phyloP scores from a whole-genome alignment of 2,329 filamentous ascomycete species.

The Lomentospora prolificans region DNA sequence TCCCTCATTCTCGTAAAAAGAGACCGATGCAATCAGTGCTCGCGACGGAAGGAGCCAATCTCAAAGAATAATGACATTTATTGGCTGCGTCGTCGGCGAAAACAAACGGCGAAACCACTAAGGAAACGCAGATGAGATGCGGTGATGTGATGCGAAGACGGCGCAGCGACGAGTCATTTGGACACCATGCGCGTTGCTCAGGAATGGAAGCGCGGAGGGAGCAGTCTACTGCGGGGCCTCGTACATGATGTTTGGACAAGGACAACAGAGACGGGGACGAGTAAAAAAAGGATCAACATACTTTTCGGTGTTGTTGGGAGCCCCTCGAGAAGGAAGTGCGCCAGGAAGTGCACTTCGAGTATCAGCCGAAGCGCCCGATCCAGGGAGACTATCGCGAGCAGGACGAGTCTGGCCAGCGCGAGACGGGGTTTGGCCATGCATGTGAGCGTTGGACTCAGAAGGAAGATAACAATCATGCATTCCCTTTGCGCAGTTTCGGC shows the following conservation, averaged over 20 bases:
- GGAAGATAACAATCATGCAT: conserved; percentile 55
- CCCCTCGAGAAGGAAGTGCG: conserved; percentile 21
- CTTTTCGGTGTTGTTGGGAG: conserved; percentile 45
- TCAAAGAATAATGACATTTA: neutral
- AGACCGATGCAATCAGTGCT: neutral
- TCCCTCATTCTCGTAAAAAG: neutral
- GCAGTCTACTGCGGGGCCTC: too few relatives aligned
- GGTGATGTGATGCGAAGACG: neutral
- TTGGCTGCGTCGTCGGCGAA: neutral
- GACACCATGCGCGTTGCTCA: neutral
- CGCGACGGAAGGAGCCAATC: neutral
- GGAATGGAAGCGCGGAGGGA: neutral
- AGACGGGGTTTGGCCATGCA: conserved; percentile 49
- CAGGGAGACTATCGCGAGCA: conserved; percentile 43
- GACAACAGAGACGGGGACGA: conserved; percentile 6
- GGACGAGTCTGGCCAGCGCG: conserved; percentile 38
- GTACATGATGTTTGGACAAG: too few relatives aligned
- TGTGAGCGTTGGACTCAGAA: conserved; percentile 49
- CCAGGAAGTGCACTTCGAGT: conserved; percentile 32
- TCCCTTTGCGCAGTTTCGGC: conserved; percentile 54
- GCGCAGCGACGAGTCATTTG: neutral
- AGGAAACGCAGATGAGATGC: neutral
- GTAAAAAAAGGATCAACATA: conserved; percentile 27
- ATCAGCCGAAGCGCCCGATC: conserved; percentile 28
- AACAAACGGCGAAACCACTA: neutral